Conservation (phyloP, 2,329 filamentous ascomycete genomes). For the Beauveria sp. region DNA sequence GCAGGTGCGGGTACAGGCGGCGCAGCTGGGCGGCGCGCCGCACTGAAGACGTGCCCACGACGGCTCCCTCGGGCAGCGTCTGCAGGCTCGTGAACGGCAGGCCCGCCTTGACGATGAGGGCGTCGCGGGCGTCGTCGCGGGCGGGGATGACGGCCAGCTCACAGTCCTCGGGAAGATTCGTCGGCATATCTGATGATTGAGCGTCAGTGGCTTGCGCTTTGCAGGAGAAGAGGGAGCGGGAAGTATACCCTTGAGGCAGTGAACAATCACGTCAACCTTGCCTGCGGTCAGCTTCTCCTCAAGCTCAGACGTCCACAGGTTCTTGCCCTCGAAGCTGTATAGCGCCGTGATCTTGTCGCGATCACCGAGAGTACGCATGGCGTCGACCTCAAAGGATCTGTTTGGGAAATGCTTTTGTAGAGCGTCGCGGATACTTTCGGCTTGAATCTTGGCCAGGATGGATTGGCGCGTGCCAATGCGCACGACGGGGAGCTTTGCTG, state of each 20-base stretch:
- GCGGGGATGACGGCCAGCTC: conserved; percentile 67
- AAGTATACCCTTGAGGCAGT: conserved; percentile 63
- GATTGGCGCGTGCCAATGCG: conserved; percentile 84
- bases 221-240: neutral
- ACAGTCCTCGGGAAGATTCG: conserved; percentile 67
- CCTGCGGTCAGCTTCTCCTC: conserved; percentile 68
- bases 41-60: conserved; percentile 87
- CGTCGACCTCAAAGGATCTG: conserved; percentile 65
- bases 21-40: conserved; percentile 80
- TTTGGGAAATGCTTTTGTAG: conserved; percentile 62
- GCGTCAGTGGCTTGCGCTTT: neutral
- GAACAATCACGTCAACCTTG: conserved; percentile 77
- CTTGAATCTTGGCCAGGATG: conserved; percentile 75
- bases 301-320: conserved; percentile 90
- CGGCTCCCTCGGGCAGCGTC: conserved; percentile 68
- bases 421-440: conserved; percentile 63
- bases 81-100: conserved; percentile 56
- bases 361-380: conserved; percentile 79
- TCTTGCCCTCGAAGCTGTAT: conserved; percentile 85
- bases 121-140: conserved; percentile 73
- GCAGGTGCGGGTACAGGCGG: conserved; percentile 66
- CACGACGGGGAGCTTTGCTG: conserved; percentile 38
- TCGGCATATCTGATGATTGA: conserved; percentile 71
- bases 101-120: conserved; percentile 46
- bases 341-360: conserved; percentile 85